Base-by-base conservation (phyloP, 2,329 filamentous ascomycete species). In the Cadophora sp. region DNA sequence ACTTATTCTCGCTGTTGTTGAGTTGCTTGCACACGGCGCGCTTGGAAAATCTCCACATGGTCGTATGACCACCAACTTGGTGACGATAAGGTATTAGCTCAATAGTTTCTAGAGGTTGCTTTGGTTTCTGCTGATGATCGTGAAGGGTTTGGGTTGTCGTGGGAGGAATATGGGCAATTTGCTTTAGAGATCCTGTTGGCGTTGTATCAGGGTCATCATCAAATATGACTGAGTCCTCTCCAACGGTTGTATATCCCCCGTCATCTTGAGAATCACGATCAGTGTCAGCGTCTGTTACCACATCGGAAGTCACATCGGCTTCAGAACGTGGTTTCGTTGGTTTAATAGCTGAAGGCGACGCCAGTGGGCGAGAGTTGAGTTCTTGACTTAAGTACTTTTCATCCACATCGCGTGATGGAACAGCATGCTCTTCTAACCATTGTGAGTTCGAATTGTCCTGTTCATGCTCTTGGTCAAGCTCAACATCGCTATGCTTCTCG, bases 1-100 rank as follows among this genome's bases (percentile, higher is more conserved):
- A 99, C 81, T 97, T 93, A 80, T 99, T 99, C 79, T 99, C 96
- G 76, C 95, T 88, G 79, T 97, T 99, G 80, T 97, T 99, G 77
- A 99, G 87, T 81, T 97, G 94, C 81, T 99, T 99, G 85, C 96
- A 99, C 12, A 99, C 94, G 66, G 96, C 96, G 75, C 94, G 89
- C 73, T 93, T 90, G 22, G 96, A 98, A 78, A 99, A 98, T 51
- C 95, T 91, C 87, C 97, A 99, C 43, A 99, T 87, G 0, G 95
- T 97, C 7, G 94, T 97, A 79, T 99, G 96, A 0, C 96, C 96
- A 68, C 96, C 96, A 65, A 99, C 96, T 80, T 99, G 96, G 80
- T 99, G 96, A 73, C 93, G 93, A 81, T 97, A 99, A 1, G 96
- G 96, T 76, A 97, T 97, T 69, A 99, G 85, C 79, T 98, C 94